phyloP scores from a whole-genome alignment of 768 basidiomycete genomes.

The Xerocomus brunneocitrinus region DNA sequence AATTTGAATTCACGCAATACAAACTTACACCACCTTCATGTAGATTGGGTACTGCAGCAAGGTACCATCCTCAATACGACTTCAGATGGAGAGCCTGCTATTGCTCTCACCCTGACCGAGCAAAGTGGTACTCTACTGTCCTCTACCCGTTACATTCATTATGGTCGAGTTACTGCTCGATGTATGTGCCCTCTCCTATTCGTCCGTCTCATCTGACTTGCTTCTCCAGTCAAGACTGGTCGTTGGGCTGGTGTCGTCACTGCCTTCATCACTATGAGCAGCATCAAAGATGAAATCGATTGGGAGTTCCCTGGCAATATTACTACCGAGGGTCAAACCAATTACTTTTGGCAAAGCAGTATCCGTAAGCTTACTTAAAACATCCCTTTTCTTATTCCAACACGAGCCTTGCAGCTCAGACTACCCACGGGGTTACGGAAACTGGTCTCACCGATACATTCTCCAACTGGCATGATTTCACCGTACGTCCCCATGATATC shows the following conservation, averaged over 20 bases:
- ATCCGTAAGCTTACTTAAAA: constrained; percentile 45
- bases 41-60: constrained; percentile 70
- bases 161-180: constrained; percentile 67
- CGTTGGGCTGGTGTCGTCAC: constrained; percentile 79
- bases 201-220: background rate
- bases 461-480: constrained; percentile 69
- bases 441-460: constrained; percentile 58
- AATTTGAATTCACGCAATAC: background rate
- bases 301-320: constrained; percentile 76
- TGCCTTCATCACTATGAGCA: constrained; percentile 82
- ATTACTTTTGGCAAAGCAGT: constrained; percentile 74
- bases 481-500: constrained; percentile 40
- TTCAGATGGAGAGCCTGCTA: constrained; percentile 51
- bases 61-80: constrained; percentile 65
- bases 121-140: constrained; percentile 72
- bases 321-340: constrained; percentile 67
- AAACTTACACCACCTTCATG: background rate
- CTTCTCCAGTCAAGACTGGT: constrained; percentile 62
- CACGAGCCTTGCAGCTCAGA: constrained; percentile 31
- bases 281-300: constrained; percentile 82
- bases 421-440: constrained; percentile 47
- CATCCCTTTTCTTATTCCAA: background rate
- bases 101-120: constrained; percentile 65
- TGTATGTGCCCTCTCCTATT: constrained; percentile 31
- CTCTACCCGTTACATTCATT: constrained; percentile 78